phyloP scores from a whole-genome alignment of 768 basidiomycete species.

The Serpula lacrymans region DNA sequence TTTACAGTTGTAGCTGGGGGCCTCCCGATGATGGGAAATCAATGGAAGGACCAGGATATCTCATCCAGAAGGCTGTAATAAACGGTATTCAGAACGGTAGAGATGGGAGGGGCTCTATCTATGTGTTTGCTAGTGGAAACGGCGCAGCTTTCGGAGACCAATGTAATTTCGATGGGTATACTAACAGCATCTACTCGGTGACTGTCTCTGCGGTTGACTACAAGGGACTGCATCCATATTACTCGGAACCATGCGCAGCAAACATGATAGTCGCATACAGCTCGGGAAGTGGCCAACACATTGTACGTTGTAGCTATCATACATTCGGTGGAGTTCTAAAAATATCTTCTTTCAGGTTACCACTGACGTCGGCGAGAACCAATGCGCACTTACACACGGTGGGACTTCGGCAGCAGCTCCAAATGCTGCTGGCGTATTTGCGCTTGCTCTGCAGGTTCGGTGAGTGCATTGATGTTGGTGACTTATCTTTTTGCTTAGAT shows the following conservation, averaged over 20 bases:
- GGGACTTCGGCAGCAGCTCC: slow-evolving; percentile 98
- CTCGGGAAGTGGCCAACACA: slow-evolving; percentile 90
- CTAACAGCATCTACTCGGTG: slow-evolving; percentile 94
- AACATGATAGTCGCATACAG: slow-evolving; percentile 97
- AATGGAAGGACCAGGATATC: slow-evolving; percentile 91
- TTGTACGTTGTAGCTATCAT: slow-evolving; percentile 53
- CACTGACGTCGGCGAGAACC: slow-evolving; percentile 84
- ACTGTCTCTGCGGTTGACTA: slow-evolving; percentile 95
- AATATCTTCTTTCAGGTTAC: slow-evolving; percentile 63
- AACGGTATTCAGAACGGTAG: slow-evolving; percentile 93
- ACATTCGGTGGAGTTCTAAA: slow-evolving; percentile 7
- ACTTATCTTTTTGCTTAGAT: slow-evolving; percentile 1
- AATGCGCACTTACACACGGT: slow-evolving; percentile 81
- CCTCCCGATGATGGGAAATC: slow-evolving; percentile 92
- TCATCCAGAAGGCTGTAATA: slow-evolving; percentile 91
- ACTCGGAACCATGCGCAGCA: slow-evolving; percentile 96
- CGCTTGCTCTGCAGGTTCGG: slow-evolving; percentile 86
- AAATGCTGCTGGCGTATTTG: slow-evolving; percentile 91
- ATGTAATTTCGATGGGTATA: slow-evolving; percentile 99
- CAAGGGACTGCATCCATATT: slow-evolving; percentile 92
- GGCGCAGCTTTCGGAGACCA: slow-evolving; percentile 90
- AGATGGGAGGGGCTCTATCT: slow-evolving; percentile 86
- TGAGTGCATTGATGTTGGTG: slow-evolving; percentile 29
- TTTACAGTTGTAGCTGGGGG: slow-evolving; percentile 98
- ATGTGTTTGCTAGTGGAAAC: slow-evolving; percentile 97